Evolutionary conservation across 768 basidiomycete species (phyloP).

Genomic region (Russula earlei): DNA sequence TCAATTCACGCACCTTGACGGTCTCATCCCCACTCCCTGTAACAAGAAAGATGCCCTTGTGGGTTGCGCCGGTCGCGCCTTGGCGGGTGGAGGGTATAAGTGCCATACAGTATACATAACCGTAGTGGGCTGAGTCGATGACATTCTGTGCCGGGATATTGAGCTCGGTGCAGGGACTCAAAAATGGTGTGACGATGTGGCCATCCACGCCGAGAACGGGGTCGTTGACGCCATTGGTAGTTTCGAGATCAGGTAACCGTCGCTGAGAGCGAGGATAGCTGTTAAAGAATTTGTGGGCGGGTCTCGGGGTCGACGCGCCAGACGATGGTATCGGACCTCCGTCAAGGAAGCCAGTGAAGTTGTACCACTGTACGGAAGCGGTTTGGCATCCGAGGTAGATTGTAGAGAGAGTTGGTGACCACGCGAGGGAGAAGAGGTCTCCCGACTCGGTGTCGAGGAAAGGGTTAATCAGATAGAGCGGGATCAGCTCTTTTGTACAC

Average conservation of each 20-base stretch:
- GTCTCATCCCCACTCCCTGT: conserved; percentile 89
- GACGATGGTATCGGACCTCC: conserved; percentile 14
- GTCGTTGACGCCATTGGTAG: conserved; percentile 40
- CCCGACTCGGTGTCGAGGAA: conserved; percentile 75
- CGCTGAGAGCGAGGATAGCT: conserved; percentile 71
- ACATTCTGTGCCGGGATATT: conserved; percentile 61
- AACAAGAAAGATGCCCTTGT: conserved; percentile 42
- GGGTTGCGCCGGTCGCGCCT: conserved; percentile 28
- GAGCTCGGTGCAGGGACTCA: conserved; percentile 33
- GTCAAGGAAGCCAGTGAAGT: conserved; percentile 33
- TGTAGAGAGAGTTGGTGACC: conserved; percentile 58
- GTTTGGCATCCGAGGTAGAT: conserved; percentile 88
- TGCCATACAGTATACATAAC: conserved; percentile 84
- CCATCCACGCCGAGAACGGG: conserved; percentile 24
- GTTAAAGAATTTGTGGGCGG: conserved; percentile 86
- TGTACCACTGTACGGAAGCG: conserved; percentile 86
- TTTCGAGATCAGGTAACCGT: conserved; percentile 56
- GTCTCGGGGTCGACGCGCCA: conserved; percentile 28
- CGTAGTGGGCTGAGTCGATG: conserved; percentile 85
- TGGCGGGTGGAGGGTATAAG: conserved; percentile 34
- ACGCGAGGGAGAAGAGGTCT: conserved; percentile 79
- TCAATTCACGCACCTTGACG: conserved; percentile 52
- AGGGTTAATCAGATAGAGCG: conserved; percentile 66
- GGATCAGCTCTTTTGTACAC: conserved; percentile 59
- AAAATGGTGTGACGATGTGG: conserved; percentile 19